These are phyloP conservation scores for Boletellus ananas DNA, from an alignment of 768 basidiomycete genomes.

Conservation along the genomic window DNA sequence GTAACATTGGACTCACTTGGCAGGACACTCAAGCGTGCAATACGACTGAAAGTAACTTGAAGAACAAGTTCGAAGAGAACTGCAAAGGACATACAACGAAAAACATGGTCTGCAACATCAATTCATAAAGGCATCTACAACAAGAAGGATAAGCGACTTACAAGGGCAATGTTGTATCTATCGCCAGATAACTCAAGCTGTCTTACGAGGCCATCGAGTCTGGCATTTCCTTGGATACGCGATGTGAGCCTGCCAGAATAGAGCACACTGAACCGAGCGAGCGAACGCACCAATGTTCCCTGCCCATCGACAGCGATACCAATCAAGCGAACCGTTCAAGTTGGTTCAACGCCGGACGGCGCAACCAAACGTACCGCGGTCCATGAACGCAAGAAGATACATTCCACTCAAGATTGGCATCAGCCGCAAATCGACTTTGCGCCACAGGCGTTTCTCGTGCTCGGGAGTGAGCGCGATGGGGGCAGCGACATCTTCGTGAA, in stretches of 20 bases:
- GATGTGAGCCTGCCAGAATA: neutral
- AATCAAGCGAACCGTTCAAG: neutral
- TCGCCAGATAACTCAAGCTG: constrained; percentile 56
- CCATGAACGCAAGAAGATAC: constrained; percentile 62
- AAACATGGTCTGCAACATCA: constrained; percentile 53
- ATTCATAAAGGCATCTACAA: neutral
- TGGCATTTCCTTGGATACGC: constrained; percentile 50
- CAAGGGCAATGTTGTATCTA: constrained; percentile 65
- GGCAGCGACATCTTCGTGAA: no score
- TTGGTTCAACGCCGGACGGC: neutral
- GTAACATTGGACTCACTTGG: constrained; percentile 43
- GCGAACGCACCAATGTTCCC: constrained; percentile 51
- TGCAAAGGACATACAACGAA: constrained; percentile 49
- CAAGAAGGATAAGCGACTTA: constrained; percentile 23
- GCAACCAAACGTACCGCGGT: constrained; percentile 44
- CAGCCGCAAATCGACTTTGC: constrained; percentile 53
- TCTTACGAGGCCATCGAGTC: constrained; percentile 54
- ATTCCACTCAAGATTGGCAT: constrained; percentile 56
- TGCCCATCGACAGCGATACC: constrained; percentile 14
- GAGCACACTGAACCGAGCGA: neutral
- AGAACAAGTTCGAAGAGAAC: neutral
- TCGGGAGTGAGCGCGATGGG: constrained; percentile 20
- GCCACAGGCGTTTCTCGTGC: constrained; percentile 50
- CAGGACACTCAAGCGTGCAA: constrained; percentile 57
- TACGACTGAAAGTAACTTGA: constrained; percentile 18